A percentile compares a stretch with the other conserved stretches of the same genome.
These are phyloP conservation scores for Saccharomycopsis babjevae DNA, from an alignment of 805 yeast genomes.

Conservation along the genomic window DNA sequence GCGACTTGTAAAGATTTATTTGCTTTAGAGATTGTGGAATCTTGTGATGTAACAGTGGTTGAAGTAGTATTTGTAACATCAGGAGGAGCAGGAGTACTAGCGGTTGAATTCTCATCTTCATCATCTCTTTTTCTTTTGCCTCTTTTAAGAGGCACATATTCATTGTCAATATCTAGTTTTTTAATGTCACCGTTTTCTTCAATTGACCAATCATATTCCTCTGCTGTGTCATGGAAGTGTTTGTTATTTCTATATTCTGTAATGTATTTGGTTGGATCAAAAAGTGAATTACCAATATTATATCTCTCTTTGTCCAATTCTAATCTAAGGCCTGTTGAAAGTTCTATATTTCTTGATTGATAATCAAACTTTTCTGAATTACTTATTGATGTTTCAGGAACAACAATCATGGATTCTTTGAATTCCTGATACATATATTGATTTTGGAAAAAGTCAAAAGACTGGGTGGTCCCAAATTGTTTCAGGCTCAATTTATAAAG, in stretches of 20 bases:
- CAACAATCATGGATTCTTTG: slow-evolving; percentile 60
- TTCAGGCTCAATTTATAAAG: slow-evolving; percentile 23
- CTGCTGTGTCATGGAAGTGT: slow-evolving; percentile 2
- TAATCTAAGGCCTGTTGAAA: slow-evolving; percentile 65
- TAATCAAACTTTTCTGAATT: slow-evolving; percentile 18
- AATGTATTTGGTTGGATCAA: slow-evolving; percentile 44
- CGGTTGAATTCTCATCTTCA: neutral
- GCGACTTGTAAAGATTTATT: neutral
- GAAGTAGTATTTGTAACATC: neutral
- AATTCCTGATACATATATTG: slow-evolving; percentile 55
- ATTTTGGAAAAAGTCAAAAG: slow-evolving; percentile 48
- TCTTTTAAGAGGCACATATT: slow-evolving; percentile 67
- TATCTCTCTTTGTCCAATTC: slow-evolving; percentile 53
- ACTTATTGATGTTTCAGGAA: slow-evolving; percentile 34
- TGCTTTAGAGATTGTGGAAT: neutral
- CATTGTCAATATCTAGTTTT: slow-evolving; percentile 38
- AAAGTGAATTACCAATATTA: slow-evolving; percentile 61
- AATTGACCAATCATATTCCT: slow-evolving; percentile 22
- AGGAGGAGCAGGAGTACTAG: slow-evolving; percentile 25
- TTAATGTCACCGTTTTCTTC: slow-evolving; percentile 47
- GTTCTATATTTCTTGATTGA: slow-evolving; percentile 46
- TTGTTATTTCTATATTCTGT: slow-evolving; percentile 18
- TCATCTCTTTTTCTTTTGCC: slow-evolving; percentile 29
- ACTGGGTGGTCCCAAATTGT: slow-evolving; percentile 29
- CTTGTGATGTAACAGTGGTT: neutral